Base-by-base conservation (phyloP, 768 basidiomycete species). In the Suillus subaureus region DNA sequence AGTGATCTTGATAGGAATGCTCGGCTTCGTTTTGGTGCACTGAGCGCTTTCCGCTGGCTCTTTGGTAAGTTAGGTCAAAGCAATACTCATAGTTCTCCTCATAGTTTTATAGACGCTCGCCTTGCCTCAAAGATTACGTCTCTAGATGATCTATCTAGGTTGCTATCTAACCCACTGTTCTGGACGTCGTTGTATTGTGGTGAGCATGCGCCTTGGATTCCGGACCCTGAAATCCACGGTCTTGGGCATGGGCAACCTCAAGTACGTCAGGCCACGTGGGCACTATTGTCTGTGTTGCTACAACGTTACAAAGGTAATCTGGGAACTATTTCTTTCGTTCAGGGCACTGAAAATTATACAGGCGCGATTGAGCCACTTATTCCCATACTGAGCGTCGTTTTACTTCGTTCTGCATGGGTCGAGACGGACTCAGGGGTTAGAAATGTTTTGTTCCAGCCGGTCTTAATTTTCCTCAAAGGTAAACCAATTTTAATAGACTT, bases 381-480 rank as follows among this genome's bases (percentile, higher is more conserved):
- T 2, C 79, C 81, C 1, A 74, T 83, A 4, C 77, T 94, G 28
- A 85, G 88, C 61, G 71, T 78, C 1, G 87, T 85, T 0, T 77
- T 89, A 6, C 77, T 96, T 51, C 85, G 88, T n/a, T 89, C 90
- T 15, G 83, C 84, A 15, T 90, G 87, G 84, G 74, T 86, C 0
- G 96, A 98, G 72, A 79, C 83, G 0, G 94, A 97, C 69, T 68
- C 80, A 2, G 80, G 80, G 4, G 94, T 97, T 3, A 89, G 90
- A 69, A 76, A 78, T 4, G 74, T 76, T 1, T 89, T 95, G 85
- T 90, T 90, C 81, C 84, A 85, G 47, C 90, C 92, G 0, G 71
- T 94, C 58, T 78, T 95, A 11, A 80, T 82, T 13, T 92, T 93
- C 70, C 76, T 97, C 49, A 87, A 85, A 77, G 87, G 95, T 93